Evolutionary conservation across 148 eudicot species (phyloP), one percentile per base, ranked within the genome.

Genomic region (Diospyros lotus): DNA sequence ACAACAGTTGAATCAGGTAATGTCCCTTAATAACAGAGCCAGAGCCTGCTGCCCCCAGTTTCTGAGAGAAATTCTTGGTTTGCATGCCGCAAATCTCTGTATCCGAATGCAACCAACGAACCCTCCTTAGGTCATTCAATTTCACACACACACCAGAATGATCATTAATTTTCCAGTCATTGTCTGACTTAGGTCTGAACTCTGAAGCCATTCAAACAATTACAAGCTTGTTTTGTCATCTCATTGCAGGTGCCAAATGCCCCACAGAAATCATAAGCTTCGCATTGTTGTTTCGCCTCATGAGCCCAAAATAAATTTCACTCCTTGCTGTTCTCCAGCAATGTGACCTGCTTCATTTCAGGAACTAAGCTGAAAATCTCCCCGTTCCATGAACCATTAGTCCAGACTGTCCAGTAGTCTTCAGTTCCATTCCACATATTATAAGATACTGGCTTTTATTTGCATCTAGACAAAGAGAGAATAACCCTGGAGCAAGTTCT

Each of bases 1-100:
- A 86, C 68, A 28, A 77, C 75, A 41, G 86, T 71, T 45, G 81
- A 81, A 79, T 86, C 85, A 8, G 81, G 77, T 48, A 86, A 69
- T 14, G 79, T 79, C 50, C 89, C 89, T 66, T 83, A 76, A 76
- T 81, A 44, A 86, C 89, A 5, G 80, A 80, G 56, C 89, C 89
- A 55, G 81, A 86, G 2, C 89, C 84, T 51, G 86, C 89, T 39
- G 81, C 82, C 2, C 89, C 89, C 4, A 86, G 41, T 55, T 70
- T 83, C 60, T 81, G 78, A 18, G 86, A 78, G 76, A 86, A 86
- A 64, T 83, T 81, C 65, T 79, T 83, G 28, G 89, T 86, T 28
- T 18, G 86, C 89, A 54, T 8, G 59, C 51, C 81, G 84, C 62
- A 86, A 61, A 43, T 86, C 85, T 71, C 48, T 78, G 41, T 78